Evolutionary conservation across 306 rosid species (phyloP).

Genomic region (Citrullus mucosospermus): DNA sequence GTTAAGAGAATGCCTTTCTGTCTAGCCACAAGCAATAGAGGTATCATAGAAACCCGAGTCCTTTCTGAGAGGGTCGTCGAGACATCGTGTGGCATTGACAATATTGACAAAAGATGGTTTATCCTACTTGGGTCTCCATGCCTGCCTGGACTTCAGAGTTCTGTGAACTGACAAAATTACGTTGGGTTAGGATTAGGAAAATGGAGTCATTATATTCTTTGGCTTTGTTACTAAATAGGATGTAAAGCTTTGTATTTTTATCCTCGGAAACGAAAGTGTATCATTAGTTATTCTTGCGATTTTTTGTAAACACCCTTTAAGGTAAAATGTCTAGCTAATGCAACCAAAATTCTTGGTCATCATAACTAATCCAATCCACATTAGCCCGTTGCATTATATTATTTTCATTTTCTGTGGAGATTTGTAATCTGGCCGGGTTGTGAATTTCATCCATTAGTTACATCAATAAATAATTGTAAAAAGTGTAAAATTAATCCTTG

Average conservation of each 20-base stretch:
- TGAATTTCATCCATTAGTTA: too few relatives aligned
- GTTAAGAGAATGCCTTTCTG: not conserved
- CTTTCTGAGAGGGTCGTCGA: not conserved
- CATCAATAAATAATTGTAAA: too few relatives aligned
- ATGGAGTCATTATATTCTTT: not conserved
- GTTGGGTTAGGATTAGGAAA: not conserved
- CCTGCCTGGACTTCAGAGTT: not conserved
- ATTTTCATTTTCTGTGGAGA: too few relatives aligned
- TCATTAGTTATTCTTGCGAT: not conserved
- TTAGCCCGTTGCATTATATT: too few relatives aligned
- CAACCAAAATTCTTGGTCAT: too few relatives aligned
- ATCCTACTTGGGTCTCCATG: not conserved
- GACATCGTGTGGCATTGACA: not conserved
- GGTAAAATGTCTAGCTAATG: not conserved
- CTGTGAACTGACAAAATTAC: not conserved
- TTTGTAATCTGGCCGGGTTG: too few relatives aligned
- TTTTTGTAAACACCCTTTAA: not conserved
- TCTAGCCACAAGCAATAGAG: not conserved
- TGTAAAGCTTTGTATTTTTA: not conserved
- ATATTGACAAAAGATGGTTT: not conserved
- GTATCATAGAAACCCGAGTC: not conserved
- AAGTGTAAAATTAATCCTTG: too few relatives aligned
- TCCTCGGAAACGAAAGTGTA: not conserved
- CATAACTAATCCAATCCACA: too few relatives aligned
- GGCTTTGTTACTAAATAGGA: not conserved